Conservation (phyloP, 257 asterid species). For the Paraleonurus japonicus region DNA sequence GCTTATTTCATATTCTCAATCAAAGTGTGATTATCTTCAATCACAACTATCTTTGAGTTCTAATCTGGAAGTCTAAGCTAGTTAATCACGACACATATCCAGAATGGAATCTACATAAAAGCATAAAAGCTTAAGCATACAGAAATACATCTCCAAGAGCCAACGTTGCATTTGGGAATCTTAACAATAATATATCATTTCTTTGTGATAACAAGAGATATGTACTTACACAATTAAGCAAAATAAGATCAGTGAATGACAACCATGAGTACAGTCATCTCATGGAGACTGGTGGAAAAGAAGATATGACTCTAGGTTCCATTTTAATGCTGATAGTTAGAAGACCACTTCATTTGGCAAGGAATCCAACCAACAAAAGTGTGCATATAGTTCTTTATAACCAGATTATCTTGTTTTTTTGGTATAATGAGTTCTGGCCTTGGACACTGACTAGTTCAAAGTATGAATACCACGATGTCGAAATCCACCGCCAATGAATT, state of each 20-base stretch:
- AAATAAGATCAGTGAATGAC: not conserved
- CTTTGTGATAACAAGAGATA: not conserved
- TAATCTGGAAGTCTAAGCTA: no score
- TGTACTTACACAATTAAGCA: not conserved
- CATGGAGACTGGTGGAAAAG: slow-evolving; percentile 8
- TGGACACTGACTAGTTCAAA: not conserved
- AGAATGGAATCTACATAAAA: not conserved
- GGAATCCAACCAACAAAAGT: slow-evolving; percentile 12
- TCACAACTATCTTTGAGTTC: no score
- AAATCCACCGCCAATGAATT: not conserved
- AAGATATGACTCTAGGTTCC: slow-evolving; percentile 4
- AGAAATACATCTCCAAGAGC: slow-evolving; percentile 4
- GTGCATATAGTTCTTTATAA: not conserved
- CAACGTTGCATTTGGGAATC: not conserved
- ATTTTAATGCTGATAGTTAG: no score
- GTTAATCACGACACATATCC: no score
- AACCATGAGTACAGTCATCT: slow-evolving; percentile 11
- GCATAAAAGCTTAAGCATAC: not conserved
- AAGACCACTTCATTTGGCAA: slow-evolving; percentile 7
- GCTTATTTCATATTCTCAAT: no score
- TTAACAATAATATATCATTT: not conserved
- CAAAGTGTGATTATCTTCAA: no score
- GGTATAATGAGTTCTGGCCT: not conserved
- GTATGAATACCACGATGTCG: not conserved
- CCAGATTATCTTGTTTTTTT: not conserved